Base-by-base conservation (phyloP, 73 alveolate species). In the Uronychia setigera region DNA sequence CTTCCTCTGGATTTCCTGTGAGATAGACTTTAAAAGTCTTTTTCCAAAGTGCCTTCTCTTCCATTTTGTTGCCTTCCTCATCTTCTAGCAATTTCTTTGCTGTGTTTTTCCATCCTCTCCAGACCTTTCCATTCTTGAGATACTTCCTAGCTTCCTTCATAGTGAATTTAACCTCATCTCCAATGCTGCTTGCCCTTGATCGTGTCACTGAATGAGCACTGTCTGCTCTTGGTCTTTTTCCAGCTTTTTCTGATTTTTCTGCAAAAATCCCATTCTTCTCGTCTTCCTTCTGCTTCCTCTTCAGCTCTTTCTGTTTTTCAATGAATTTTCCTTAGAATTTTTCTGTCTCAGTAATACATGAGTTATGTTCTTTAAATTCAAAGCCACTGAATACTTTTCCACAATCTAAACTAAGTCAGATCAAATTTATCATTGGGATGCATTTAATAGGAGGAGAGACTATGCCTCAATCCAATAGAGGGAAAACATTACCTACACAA, bases 331-430 rank as follows among this genome's bases (percentile, higher is more conserved):
- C 96, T 78, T 92, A 91, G 79, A 93, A 94, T 83, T 94, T 96
- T 86, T 94, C 96, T 60, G 84, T 95, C 81, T 94, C 99, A 19
- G 98, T 82, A 46, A 91, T 94, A 88, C 99, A 96, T 33, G 94
- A 85, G 32, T 94, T 96, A 81, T 96, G 99, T 31, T 76, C 95
- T 77, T 96, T 94, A 27, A 89, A 93, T 58, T 95, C 97, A 85
- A 77, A 94, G 78, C 99, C 97, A 80, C 83, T 93, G 89, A 94
- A 95, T 14, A 84, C 82, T 85, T 92, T 80, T 27, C 92, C 94
- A 80, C 99, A 96, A 30, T 95, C 96, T 5, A 96, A 80, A 83
- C 99, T n/a, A n/a, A n/a, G n/a, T n/a, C n/a, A n/a, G n/a, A n/a
- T n/a, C n/a, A n/a, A n/a, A n/a, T 27, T 57, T 80, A 80, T n/a